Conservation (phyloP, 345 rosid genomes). For the Sisymbrium irio region DNA sequence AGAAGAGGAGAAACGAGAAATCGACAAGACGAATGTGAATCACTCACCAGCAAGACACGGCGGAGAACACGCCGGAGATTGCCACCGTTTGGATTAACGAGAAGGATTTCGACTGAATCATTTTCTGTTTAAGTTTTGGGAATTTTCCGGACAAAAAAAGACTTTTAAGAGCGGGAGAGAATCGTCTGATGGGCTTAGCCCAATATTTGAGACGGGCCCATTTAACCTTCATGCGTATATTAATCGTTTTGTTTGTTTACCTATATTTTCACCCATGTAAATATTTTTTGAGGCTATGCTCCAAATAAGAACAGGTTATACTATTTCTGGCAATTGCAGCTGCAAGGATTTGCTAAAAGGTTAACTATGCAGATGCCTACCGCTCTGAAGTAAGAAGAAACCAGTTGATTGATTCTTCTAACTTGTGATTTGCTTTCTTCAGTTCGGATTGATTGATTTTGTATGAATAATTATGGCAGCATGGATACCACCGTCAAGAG, state of each 20-base stretch:
- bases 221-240: not conserved
- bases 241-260: too few species aligned
- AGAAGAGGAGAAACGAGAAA: not conserved
- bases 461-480: not conserved
- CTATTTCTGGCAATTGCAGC: not conserved
- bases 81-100: constrained; percentile 71
- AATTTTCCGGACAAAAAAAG: not conserved
- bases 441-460: not conserved
- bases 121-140: not conserved
- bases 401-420: not conserved
- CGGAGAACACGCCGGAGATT: constrained; percentile 81
- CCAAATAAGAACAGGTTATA: not conserved
- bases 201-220: not conserved
- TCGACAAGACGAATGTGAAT: not conserved
- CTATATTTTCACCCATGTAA: too few species aligned
- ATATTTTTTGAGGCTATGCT: too few species aligned
- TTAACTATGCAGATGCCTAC: not conserved
- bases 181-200: constrained; percentile 1
- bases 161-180: constrained; percentile 11
- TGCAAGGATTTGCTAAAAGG: not conserved
- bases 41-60: constrained; percentile 64
- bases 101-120: constrained; percentile 64
- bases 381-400: not conserved
- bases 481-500: not conserved
- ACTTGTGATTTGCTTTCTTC: not conserved